Evolutionary conservation across 345 rosid genomes (phyloP).

Genomic region (Lepidium sativum): DNA sequence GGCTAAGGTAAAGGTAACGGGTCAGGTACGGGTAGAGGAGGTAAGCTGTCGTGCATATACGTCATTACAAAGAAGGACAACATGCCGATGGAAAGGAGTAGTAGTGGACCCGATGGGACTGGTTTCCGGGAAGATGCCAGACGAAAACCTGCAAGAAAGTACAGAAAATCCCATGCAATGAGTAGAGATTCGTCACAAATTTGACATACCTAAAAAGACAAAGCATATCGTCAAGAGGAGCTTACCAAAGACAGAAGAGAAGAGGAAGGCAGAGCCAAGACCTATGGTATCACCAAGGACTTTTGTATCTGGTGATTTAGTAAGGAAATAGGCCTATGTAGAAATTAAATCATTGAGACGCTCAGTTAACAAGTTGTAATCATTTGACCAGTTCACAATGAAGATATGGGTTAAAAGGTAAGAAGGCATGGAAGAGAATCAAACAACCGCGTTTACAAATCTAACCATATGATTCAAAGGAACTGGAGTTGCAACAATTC

Average conservation of each 20-base stretch:
- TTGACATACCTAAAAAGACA: constrained; percentile 1
- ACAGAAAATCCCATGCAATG: too few species aligned
- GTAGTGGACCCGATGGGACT: constrained; percentile 61
- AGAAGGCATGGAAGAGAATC: background rate
- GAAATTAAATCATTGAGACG: background rate
- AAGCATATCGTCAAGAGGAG: background rate
- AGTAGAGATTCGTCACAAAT: background rate
- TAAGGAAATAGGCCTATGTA: constrained; percentile 52
- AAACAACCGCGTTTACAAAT: background rate
- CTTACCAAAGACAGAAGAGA: constrained; percentile 67
- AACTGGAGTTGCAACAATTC: background rate
- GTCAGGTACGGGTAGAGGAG: background rate
- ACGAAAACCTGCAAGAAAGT: constrained; percentile 51
- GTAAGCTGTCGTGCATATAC: constrained; percentile 30
- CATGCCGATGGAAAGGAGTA: constrained; percentile 52
- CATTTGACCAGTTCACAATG: background rate
- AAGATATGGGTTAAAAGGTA: background rate
- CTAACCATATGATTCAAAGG: background rate
- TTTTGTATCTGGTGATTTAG: constrained; percentile 61
- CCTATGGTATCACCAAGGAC: constrained; percentile 69
- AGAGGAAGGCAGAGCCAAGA: constrained; percentile 70
- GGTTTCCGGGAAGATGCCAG: constrained; percentile 57
- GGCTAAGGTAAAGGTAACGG: constrained; percentile 24
- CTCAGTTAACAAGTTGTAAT: background rate
- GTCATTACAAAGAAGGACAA: constrained; percentile 44